Evolutionary conservation across 116 monocot species (phyloP), one percentile per base, ranked within the genome.

Genomic region (Thalassia testudinum): DNA sequence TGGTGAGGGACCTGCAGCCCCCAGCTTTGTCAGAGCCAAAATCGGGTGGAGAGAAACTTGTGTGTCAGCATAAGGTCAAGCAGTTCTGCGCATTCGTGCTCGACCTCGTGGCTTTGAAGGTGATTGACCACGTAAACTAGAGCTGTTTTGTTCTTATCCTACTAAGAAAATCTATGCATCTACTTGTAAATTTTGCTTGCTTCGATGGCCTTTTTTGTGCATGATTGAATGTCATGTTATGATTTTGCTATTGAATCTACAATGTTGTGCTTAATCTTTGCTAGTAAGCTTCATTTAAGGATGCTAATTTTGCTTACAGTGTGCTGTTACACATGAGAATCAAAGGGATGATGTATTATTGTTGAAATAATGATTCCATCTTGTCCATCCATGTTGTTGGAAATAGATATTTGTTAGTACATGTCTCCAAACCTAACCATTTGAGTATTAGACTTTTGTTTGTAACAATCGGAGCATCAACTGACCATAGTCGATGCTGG

Each of bases 401-500:
- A n/a, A n/a, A n/a, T n/a, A n/a, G n/a, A n/a, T n/a, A n/a, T n/a
- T n/a, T n/a, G n/a, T n/a, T n/a, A n/a, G n/a, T n/a, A n/a, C n/a
- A 12, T 28, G 28, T 51, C 6, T 1, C 21, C 23, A 7, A 21
- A 25, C 18, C 26, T 26, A 26, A 40, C 40, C 11, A 14, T 8
- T 40, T 40, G 40, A 40, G 40, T 8, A 40, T 40, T 40, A 8
- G 11, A 7, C 14, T 40, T 8, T 40, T 40, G 7, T 40, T 8
- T 40, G 7, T 40, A 40, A 69, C 77, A 97, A 90, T 85, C 97
- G 47, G 97, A 97, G 61, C 79, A 97, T 66, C 97, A 97, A 43
- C 89, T 85, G 37, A 70, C 82, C 19, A 97, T 97, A 61, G 90
- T 97, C 57, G 97, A 97, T 79, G 97, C 90, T 50, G 97, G 90